Conservation (phyloP, 163 green algal genomes). For the Coccomyxa subellipsoidea region DNA sequence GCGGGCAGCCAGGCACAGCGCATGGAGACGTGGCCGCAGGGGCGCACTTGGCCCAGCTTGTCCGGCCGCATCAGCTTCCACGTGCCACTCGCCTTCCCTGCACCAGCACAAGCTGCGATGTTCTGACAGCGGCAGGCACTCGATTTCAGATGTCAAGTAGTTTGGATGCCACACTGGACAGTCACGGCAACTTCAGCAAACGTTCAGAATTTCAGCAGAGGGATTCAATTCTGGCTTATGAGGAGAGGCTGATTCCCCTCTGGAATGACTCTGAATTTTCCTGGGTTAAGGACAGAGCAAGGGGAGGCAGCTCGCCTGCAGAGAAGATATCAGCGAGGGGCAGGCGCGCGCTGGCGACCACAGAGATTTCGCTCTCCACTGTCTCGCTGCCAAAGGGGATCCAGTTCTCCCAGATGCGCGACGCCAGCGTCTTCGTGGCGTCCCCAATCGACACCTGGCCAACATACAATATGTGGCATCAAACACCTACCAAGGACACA, state of each 20-base stretch:
- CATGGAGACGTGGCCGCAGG: slow-evolving; percentile 1
- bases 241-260: too few species aligned
- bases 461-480: too few species aligned
- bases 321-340: background rate
- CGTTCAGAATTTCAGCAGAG: too few species aligned
- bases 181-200: too few species aligned
- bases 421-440: background rate
- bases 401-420: background rate
- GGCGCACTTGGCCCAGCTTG: background rate
- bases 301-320: background rate
- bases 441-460: background rate
- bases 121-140: too few species aligned
- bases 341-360: background rate
- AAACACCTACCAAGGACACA: background rate
- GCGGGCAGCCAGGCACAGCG: slow-evolving; percentile 6
- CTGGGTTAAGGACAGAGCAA: too few species aligned
- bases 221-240: too few species aligned
- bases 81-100: background rate
- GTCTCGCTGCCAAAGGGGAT: background rate
- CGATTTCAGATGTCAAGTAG: too few species aligned
- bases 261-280: too few species aligned
- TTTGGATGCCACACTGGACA: too few species aligned
- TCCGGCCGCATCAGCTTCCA: slow-evolving; percentile 8
- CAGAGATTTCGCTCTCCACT: background rate
- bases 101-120: too few species aligned